phyloP scores from a whole-genome alignment of 2,329 filamentous ascomycete species.

The Beauveria sp. region DNA sequence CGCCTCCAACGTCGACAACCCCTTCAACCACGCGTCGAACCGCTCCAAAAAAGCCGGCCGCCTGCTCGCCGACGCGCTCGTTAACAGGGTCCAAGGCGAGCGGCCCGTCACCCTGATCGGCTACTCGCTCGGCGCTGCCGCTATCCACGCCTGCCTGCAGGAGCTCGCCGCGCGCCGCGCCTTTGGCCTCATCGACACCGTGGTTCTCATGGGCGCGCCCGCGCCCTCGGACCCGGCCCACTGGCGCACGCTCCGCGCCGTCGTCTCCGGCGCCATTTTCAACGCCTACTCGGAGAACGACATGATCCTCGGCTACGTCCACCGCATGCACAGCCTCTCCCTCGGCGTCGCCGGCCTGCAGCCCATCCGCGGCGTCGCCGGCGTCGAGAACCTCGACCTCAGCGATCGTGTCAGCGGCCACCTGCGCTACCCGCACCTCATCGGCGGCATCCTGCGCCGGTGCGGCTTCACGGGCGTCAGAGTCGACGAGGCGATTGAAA shows the following conservation, averaged over 20 bases:
- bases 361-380: conserved; percentile 57
- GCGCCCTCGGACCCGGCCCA: conserved; percentile 62
- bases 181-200: conserved; percentile 78
- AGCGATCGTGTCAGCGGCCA: conserved; percentile 47
- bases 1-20: conserved; percentile 68
- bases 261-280: conserved; percentile 73
- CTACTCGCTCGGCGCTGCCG: conserved; percentile 72
- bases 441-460: conserved; percentile 41
- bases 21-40: conserved; percentile 68
- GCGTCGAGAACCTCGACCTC: conserved; percentile 51
- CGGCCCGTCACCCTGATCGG: conserved; percentile 73
- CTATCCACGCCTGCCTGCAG: conserved; percentile 76
- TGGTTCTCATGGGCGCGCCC: conserved; percentile 75
- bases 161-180: conserved; percentile 68
- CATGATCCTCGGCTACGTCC: conserved; percentile 79
- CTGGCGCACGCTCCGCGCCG: conserved; percentile 70
- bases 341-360: conserved; percentile 80
- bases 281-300: conserved; percentile 88
- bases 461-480: conserved; percentile 43
- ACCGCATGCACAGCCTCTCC: conserved; percentile 75
- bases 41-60: conserved; percentile 73
- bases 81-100: conserved; percentile 76
- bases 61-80: conserved; percentile 73
- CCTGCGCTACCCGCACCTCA: conserved; percentile 42
- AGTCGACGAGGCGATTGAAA: conserved; percentile 40